Evolutionary conservation across 129 eudicot species (phyloP).

Genomic region (Flaveria linearis): DNA sequence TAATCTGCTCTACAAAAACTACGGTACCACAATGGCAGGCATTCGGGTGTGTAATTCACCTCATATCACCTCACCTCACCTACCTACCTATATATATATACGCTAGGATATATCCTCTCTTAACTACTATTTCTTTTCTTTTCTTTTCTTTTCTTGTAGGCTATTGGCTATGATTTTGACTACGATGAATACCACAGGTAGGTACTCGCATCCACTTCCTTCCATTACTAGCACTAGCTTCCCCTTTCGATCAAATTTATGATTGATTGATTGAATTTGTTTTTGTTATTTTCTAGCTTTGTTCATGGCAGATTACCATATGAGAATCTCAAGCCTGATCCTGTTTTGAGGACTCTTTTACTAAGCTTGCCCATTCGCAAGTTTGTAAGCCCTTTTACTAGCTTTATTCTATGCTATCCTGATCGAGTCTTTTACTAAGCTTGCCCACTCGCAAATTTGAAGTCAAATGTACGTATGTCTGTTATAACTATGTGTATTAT

Average conservation of each 20-base stretch:
- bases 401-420: too few relatives aligned
- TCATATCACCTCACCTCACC: too few relatives aligned
- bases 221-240: too few relatives aligned
- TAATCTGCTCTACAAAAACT: slow-evolving; percentile 72
- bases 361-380: slow-evolving; percentile 81
- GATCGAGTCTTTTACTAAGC: neutral
- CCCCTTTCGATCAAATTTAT: too few relatives aligned
- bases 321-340: slow-evolving; percentile 89
- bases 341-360: slow-evolving; percentile 71
- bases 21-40: slow-evolving; percentile 97
- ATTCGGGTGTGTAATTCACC: slow-evolving; percentile 52
- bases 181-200: slow-evolving; percentile 97
- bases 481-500: neutral
- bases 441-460: too few relatives aligned
- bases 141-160: slow-evolving; percentile 38
- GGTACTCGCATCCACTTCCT: neutral
- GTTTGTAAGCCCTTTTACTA: slow-evolving; percentile 55
- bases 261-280: neutral
- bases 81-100: too few relatives aligned
- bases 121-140: too few relatives aligned
- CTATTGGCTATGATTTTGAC: slow-evolving; percentile 92
- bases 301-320: slow-evolving; percentile 96
- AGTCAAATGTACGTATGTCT: too few relatives aligned
- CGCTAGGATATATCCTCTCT: too few relatives aligned
- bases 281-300: slow-evolving; percentile 42